These are phyloP conservation scores for Hirsutella rhossiliensis DNA, from an alignment of 2,329 filamentous ascomycete species.

Conservation along the genomic window DNA sequence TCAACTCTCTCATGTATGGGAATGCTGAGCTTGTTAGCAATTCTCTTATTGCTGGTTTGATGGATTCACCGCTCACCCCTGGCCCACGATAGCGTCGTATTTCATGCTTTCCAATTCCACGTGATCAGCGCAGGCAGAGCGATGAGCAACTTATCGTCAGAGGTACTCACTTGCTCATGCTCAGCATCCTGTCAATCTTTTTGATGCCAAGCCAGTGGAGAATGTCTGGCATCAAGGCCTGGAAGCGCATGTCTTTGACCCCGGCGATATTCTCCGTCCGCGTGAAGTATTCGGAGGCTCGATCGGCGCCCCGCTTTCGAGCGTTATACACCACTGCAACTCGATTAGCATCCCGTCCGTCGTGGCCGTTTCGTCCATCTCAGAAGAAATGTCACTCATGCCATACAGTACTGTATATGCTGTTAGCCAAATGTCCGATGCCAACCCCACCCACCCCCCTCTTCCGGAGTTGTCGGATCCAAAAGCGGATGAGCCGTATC, in stretches of 20 bases:
- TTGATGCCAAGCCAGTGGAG: constrained; percentile 96
- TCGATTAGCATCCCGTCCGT: background rate
- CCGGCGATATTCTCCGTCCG: constrained; percentile 97
- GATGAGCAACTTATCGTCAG: background rate
- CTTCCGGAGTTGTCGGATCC: too few relatives aligned
- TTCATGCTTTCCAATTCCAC: constrained; percentile 54
- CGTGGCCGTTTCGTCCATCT: too few relatives aligned
- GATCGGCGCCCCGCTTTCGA: constrained; percentile 65
- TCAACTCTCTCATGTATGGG: constrained; percentile 84
- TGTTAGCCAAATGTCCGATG: too few relatives aligned
- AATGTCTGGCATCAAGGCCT: constrained; percentile 95
- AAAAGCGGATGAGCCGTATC: too few relatives aligned
- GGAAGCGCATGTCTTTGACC: constrained; percentile 95
- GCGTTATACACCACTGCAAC: constrained; percentile 58
- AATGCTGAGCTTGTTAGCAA: constrained; percentile 36
- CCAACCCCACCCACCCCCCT: too few relatives aligned
- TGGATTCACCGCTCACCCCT: constrained; percentile 39
- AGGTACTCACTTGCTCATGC: constrained; percentile 78
- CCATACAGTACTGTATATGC: constrained; percentile 29
- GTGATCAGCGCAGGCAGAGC: constrained; percentile 12
- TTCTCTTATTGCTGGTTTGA: background rate
- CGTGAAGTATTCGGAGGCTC: constrained; percentile 88
- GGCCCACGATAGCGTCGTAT: constrained; percentile 76
- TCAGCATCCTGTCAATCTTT: constrained; percentile 97
- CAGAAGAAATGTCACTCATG: background rate